Percentiles rank a stretch among this genome's conserved stretches.
Evolutionary conservation across 2,329 filamentous ascomycete species (phyloP).

Genomic region (Calonectria crousiana): DNA sequence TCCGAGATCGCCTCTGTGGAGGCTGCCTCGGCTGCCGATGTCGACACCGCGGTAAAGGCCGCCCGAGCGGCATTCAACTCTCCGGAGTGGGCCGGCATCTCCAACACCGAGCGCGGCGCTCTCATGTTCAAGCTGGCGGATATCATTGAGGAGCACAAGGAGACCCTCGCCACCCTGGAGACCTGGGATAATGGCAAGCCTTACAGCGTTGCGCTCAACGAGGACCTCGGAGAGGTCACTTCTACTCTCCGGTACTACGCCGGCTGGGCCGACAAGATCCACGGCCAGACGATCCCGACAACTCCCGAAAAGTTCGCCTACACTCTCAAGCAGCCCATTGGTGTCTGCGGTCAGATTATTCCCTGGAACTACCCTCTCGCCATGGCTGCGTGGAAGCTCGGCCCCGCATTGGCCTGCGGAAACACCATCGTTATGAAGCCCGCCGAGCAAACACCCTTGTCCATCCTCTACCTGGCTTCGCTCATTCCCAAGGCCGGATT

Average conservation of each 20-base stretch:
- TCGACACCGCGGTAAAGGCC: conserved; percentile 42
- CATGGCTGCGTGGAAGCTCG: conserved; percentile 81
- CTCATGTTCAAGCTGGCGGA: conserved; percentile 78
- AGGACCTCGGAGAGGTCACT: conserved; percentile 65
- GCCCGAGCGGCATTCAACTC: conserved; percentile 71
- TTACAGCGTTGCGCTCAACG: conserved; percentile 71
- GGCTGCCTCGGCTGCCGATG: conserved; percentile 38
- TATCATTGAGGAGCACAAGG: conserved; percentile 73
- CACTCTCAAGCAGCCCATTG: conserved; percentile 76
- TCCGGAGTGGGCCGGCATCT: conserved; percentile 49
- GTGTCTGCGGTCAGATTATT: conserved; percentile 77
- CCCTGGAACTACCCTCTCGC: conserved; percentile 80
- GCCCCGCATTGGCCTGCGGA: conserved; percentile 72
- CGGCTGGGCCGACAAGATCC: conserved; percentile 79
- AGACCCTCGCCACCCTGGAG: conserved; percentile 63
- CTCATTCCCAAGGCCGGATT: conserved; percentile 78
- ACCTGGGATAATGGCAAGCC: conserved; percentile 83
- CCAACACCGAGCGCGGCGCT: conserved; percentile 72
- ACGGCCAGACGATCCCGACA: conserved; percentile 77
- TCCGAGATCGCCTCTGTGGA: conserved; percentile 28
- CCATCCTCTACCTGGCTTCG: conserved; percentile 69
- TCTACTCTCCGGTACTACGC: conserved; percentile 72
- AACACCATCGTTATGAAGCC: conserved; percentile 72
- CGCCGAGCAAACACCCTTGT: conserved; percentile 72
- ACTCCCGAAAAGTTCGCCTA: conserved; percentile 75